These are phyloP conservation scores for Coelastrella sp. DNA, from an alignment of 139 green algal genomes.

Conservation along the genomic window DNA sequence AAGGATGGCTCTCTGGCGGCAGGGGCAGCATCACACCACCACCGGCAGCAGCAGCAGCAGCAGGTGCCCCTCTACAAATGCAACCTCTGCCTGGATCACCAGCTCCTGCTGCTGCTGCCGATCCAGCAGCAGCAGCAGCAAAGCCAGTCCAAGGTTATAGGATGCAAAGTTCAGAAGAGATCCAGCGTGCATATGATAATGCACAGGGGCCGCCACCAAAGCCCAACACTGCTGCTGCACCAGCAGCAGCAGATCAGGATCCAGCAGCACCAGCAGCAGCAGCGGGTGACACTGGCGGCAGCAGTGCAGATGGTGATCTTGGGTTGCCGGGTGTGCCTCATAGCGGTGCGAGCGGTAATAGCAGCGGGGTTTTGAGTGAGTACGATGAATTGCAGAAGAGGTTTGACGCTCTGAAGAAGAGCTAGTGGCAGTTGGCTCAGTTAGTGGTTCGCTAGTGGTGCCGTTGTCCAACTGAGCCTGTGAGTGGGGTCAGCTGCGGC, in stretches of 20 bases:
- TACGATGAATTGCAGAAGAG: conserved; percentile 70
- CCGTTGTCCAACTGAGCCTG: too few relatives aligned
- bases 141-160: background rate
- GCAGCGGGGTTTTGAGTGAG: conserved; percentile 48
- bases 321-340: background rate
- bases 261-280: background rate
- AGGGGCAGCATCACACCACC: background rate
- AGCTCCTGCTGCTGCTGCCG: background rate
- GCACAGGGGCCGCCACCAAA: conserved; percentile 71
- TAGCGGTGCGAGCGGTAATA: conserved; percentile 17
- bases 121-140: background rate
- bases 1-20: conserved; percentile 13
- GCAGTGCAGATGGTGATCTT: background rate
- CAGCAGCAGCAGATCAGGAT: background rate
- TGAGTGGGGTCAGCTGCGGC: too few relatives aligned
- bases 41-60: background rate
- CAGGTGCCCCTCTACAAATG: background rate
- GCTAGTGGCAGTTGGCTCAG: background rate
- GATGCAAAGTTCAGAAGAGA: conserved; percentile 48
- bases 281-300: background rate
- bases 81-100: background rate
- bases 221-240: background rate
- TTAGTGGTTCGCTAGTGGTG: too few relatives aligned
- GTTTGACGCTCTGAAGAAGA: conserved; percentile 74
- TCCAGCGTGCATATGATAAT: conserved; percentile 72